Evolutionary conservation across 2,329 filamentous ascomycete species (phyloP).

Genomic region (Sclerotinia nivalis): DNA sequence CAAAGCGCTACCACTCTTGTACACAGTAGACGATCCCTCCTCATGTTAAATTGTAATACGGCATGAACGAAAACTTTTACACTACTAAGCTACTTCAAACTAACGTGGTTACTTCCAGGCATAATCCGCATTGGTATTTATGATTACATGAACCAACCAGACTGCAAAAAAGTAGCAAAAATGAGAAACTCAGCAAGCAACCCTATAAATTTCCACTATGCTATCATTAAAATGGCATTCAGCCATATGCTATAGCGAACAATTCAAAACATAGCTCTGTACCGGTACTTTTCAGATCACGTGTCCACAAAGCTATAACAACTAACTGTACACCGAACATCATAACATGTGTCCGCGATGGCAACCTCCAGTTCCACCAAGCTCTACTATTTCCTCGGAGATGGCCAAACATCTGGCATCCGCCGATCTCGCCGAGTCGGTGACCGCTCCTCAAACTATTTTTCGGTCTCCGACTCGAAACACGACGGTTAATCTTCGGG

Average conservation of each 20-base stretch:
- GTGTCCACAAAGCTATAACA: not conserved
- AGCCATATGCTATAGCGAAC: not conserved
- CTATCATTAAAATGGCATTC: not conserved
- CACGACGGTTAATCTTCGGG: conserved; percentile 7
- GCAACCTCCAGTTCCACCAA: not conserved
- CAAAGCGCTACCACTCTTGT: too few relatives aligned
- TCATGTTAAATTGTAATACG: not conserved
- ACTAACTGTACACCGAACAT: not conserved
- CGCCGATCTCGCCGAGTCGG: not conserved
- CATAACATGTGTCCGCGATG: not conserved
- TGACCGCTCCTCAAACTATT: not conserved
- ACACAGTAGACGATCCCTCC: not conserved
- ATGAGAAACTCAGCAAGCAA: not conserved
- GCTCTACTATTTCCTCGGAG: not conserved
- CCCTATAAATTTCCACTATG: not conserved
- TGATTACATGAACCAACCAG: not conserved
- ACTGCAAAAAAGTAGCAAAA: not conserved
- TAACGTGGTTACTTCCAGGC: not conserved
- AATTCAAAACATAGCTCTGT: not conserved
- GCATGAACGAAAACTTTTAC: fast-evolving
- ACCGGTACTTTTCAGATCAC: not conserved
- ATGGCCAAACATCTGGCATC: not conserved
- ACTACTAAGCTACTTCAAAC: not conserved
- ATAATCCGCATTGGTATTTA: not conserved
- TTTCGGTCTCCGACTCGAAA: conserved; percentile 5